A percentile compares a stretch with the other conserved stretches of the same genome.
Conservation (phyloP, 805 yeast species). For the Isabelozyma gotoi region DNA sequence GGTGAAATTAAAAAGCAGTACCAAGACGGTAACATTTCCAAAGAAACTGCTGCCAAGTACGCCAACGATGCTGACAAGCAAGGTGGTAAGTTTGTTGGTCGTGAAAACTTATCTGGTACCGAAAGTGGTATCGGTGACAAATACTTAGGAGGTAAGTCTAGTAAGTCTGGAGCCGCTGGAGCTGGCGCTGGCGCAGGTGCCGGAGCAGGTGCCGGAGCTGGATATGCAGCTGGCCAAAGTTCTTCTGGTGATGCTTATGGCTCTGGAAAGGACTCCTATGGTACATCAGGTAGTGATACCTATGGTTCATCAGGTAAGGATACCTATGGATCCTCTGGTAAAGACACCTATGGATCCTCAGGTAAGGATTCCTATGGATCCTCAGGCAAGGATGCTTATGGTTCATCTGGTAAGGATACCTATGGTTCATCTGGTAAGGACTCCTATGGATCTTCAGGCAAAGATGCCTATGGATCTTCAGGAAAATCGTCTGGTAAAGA, state of each 20-base stretch:
- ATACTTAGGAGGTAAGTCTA: slow-evolving; percentile 17
- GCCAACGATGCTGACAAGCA: slow-evolving; percentile 27
- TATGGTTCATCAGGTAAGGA: not conserved
- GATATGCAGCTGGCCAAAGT: slow-evolving; percentile 9
- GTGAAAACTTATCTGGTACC: slow-evolving; percentile 19
- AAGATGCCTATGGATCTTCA: slow-evolving; percentile 1
- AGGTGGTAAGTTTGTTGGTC: slow-evolving; percentile 18
- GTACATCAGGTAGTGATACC: slow-evolving; percentile 5
- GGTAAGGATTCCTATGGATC: slow-evolving; percentile 13
- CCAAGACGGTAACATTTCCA: slow-evolving; percentile 27
- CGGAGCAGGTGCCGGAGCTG: slow-evolving; percentile 7
- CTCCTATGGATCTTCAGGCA: slow-evolving; percentile 13
- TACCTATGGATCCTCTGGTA: slow-evolving; percentile 9
- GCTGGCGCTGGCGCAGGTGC: slow-evolving; percentile 6
- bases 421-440: slow-evolving; percentile 9
- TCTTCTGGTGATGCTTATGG: slow-evolving; percentile 8
- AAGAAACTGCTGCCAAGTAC: slow-evolving; percentile 27
- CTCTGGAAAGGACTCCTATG: slow-evolving; percentile 4
- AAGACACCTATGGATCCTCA: slow-evolving; percentile 9
- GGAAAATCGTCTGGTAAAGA: slow-evolving; percentile 3
- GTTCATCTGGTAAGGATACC: slow-evolving; percentile 9
- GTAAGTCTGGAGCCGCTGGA: slow-evolving; percentile 5
- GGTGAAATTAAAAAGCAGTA: slow-evolving; percentile 27
- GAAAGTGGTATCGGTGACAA: slow-evolving; percentile 28
- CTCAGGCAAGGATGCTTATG: slow-evolving; percentile 12